These are phyloP conservation scores for Coccomyxa sp. DNA, from an alignment of 139 green algal species.

Conservation along the genomic window DNA sequence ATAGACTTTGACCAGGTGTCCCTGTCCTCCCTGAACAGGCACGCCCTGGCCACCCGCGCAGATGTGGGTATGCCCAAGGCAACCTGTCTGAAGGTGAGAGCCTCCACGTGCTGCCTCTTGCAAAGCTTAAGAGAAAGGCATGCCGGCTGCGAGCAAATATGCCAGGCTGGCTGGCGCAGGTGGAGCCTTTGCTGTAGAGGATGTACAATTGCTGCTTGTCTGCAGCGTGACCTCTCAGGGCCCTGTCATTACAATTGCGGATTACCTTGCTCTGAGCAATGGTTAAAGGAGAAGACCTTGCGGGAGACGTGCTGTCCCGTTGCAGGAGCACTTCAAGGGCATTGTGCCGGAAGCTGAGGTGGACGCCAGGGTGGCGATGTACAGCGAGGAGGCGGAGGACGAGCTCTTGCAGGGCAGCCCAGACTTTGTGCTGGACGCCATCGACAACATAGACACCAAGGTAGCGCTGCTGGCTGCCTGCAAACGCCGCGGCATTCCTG, in stretches of 20 bases:
- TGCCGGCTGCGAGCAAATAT: too few species aligned
- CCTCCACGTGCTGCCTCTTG: background rate
- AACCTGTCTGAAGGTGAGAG: slow-evolving; percentile 30
- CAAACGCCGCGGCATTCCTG: slow-evolving; percentile 58
- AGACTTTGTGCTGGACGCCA: slow-evolving; percentile 94
- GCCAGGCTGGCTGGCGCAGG: too few species aligned
- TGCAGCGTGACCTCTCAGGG: too few species aligned
- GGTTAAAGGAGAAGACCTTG: too few species aligned
- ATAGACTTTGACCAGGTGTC: slow-evolving; percentile 98
- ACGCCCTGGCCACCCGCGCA: slow-evolving; percentile 85
- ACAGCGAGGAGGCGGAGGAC: slow-evolving; percentile 67
- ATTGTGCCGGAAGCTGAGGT: slow-evolving; percentile 88
- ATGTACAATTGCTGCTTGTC: too few species aligned
- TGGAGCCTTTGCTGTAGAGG: too few species aligned
- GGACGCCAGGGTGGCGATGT: slow-evolving; percentile 64
- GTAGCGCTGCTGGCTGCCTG: slow-evolving; percentile 82
- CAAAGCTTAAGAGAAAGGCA: background rate
- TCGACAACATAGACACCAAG: slow-evolving; percentile 99
- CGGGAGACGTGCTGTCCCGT: too few species aligned
- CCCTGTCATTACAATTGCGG: too few species aligned
- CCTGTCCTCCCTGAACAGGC: slow-evolving; percentile 88
- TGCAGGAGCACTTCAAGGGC: slow-evolving; percentile 66
- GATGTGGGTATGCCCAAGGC: slow-evolving; percentile 94
- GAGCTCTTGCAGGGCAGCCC: slow-evolving; percentile 71
- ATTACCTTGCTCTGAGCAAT: too few species aligned